Evolutionary conservation across 2,329 filamentous ascomycete genomes (phyloP), one percentile per base, ranked within the genome.

Genomic region (Pseudonectria foliicola): DNA sequence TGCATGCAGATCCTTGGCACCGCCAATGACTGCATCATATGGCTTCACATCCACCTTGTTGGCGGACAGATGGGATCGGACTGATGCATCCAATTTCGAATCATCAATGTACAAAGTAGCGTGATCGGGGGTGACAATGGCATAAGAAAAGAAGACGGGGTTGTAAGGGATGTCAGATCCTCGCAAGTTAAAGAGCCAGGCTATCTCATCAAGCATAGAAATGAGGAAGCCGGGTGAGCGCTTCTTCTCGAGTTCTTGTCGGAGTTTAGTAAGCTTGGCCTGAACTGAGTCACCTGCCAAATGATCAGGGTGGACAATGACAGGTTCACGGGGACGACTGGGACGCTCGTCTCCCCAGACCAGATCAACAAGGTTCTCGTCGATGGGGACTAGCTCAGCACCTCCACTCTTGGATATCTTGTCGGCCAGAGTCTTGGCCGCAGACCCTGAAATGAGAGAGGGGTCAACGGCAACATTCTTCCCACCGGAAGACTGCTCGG

Each of bases 101-200:
- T 80, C 74, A 53, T 96, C 84, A 39, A 96, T 69, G 54, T 95
- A 98, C 5, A 98, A 71, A 2, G 80, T 88, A 15, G 82, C 85
- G 2, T 77, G 69, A 10, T 71, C 80, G 2, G 80, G 77, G 3
- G 92, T 96, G 43, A 98, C 68, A 27, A 92, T 75, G 29, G 90
- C 90, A 54, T 96, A 98, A 12, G 90, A 92, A 64, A 96, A 96
- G 69, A 98, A 96, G 32, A 98, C 92, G 0, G 92, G 92, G 56
- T 98, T 98, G 67, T 92, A 98, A 0, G 88, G 86, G 46, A 98
- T 96, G 57, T 96, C 92, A 59, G 75, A 92, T 50, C 92, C 92
- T 49, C 92, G 80, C 31, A 98, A 67, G 62, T 98, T 98, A 68
- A 95, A 95, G n/a, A 98, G 72, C 92, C 92, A 98, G 10, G 92